Base-by-base conservation (phyloP, 1,284 basidiomycete species). In the Athelia sp. region DNA sequence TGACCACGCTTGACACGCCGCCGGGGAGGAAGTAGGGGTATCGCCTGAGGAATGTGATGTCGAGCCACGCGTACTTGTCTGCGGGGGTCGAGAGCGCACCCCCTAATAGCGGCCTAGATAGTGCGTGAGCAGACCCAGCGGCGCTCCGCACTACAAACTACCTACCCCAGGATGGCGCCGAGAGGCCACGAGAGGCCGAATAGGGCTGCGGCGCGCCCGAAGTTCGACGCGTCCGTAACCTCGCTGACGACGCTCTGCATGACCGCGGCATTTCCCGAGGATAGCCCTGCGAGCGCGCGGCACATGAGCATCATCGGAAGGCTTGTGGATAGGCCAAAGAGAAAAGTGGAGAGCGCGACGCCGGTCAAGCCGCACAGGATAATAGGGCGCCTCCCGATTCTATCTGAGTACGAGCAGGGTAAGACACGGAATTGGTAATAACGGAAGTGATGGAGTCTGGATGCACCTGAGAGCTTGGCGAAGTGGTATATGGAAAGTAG, bases 21-120 rank as follows among this genome's bases (percentile, higher is more conserved):
- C 78, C 76, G 6, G 84, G 84, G 15, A 86, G 69, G 51, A 84
- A 74, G 61, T 83, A 84, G 4, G 82, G 84, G 57, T 77, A 74
- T 26, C 61, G 55, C 36, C 62, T 65, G 54, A 79, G 73, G 50
- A 84, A 69, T 17, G 62, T 52, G 31, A 59, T 62, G 50, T 70
- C 67, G 53, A 83, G 81, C 29, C 74, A 52, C 6, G 81, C 77
- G 52, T 68, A 75, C 54, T 72, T 75, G n/a, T 65, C 62, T 3
- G 79, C 76, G 2, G 82, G 79, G 54, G 81, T 76, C 1, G 81
- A 77, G 50, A 85, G 70, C 0, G 72, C 70, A 18, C 84, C 84
- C 32, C 83, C 84, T 35, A 86, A 71, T 4, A 86, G 63, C 3
- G 83, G 83, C 3, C 83, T n/a, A n/a, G 84, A 57, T 34, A 52